Conservation (phyloP, 148 eudicot species). For the Talinum fruticosum region DNA sequence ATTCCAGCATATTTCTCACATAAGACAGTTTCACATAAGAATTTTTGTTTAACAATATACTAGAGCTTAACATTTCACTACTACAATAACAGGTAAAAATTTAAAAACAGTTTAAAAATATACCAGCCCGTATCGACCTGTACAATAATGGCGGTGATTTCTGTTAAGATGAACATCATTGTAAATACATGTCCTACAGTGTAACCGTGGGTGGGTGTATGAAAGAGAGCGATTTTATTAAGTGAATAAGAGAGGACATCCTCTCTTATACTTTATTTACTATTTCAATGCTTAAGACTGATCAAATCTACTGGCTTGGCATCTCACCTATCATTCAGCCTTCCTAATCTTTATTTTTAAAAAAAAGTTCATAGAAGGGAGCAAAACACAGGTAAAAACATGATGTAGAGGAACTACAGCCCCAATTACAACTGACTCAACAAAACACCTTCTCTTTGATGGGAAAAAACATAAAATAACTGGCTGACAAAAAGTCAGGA, state of each 20-base stretch:
- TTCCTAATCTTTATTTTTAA: neutral
- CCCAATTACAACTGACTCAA: neutral
- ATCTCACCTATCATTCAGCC: neutral
- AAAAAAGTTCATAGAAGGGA: too few species aligned
- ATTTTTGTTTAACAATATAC: too few species aligned
- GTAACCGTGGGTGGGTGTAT: neutral
- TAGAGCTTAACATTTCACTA: too few species aligned
- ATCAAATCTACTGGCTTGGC: neutral
- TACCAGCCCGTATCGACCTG: neutral
- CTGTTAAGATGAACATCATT: neutral
- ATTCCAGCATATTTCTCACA: too few species aligned
- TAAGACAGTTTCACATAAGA: too few species aligned
- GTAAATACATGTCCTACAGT: neutral
- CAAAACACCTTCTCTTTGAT: neutral
- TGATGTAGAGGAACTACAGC: neutral
- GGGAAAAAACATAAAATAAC: neutral
- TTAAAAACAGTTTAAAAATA: too few species aligned
- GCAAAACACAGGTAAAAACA: neutral
- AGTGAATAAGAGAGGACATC: neutral
- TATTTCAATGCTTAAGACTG: neutral
- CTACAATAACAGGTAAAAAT: too few species aligned
- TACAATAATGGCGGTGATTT: neutral
- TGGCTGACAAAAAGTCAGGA: neutral
- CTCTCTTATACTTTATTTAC: neutral
- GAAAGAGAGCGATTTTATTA: neutral